These are phyloP conservation scores for Aspergillus brasiliensis DNA, from an alignment of 2,329 filamentous ascomycete species.

Conservation along the genomic window DNA sequence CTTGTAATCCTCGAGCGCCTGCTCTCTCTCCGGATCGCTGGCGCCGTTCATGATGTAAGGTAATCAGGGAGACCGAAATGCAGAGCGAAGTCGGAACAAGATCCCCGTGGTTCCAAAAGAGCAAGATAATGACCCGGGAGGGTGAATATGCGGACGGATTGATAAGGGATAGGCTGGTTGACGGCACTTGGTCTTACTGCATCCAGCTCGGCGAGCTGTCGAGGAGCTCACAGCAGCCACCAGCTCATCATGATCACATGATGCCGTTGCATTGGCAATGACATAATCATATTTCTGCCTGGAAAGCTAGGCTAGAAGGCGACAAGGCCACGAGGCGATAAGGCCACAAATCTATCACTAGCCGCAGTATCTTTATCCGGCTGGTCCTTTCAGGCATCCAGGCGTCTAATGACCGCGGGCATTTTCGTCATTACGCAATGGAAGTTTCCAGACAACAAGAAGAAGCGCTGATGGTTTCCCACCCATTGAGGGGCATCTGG, in stretches of 20 bases:
- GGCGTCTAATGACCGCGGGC: slow-evolving; percentile 13
- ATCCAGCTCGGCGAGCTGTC: slow-evolving; percentile 33
- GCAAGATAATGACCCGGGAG: not conserved
- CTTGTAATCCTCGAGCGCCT: slow-evolving; percentile 77
- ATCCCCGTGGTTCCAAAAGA: not conserved
- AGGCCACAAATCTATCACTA: too few relatives aligned
- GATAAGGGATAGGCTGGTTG: slow-evolving; percentile 20
- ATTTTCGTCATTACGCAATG: slow-evolving; percentile 29
- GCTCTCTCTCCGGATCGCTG: slow-evolving; percentile 59
- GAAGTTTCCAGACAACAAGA: slow-evolving; percentile 18
- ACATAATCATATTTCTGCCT: slow-evolving; percentile 8
- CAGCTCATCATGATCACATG: slow-evolving; percentile 5
- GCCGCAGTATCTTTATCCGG: slow-evolving; percentile 22
- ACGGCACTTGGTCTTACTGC: slow-evolving; percentile 21
- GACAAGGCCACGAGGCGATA: too few relatives aligned
- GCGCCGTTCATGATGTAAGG: slow-evolving; percentile 38
- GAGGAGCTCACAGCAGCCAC: slow-evolving; percentile 24
- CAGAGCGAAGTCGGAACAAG: not conserved
- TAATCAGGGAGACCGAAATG: slow-evolving; percentile 3
- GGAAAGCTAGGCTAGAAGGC: slow-evolving; percentile 4
- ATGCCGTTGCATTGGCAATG: slow-evolving; percentile 19
- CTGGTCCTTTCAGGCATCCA: slow-evolving; percentile 17
- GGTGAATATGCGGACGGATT: not conserved
- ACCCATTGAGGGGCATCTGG: not conserved
- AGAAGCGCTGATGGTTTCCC: not conserved